Evolutionary conservation across 768 basidiomycete species (phyloP), one percentile per base, ranked within the genome.

Genomic region (Tylopilus balloui): DNA sequence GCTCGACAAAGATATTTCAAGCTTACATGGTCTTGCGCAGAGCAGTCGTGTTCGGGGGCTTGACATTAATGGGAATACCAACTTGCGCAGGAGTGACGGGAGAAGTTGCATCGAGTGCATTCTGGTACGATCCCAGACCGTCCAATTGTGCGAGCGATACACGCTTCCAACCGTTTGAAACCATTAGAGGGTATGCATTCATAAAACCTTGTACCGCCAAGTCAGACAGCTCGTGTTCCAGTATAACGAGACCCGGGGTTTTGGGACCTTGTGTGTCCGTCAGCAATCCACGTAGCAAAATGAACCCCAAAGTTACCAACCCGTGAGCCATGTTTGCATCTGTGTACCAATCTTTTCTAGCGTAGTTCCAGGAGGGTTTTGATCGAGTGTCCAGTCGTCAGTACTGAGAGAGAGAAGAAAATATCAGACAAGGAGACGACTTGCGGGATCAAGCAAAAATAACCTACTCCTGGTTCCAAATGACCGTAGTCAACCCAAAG

Each of bases 401-500:
- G 90, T 83, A 61, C 87, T 89, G 59, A 48, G 48, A 15, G 31
- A 19, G 23, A 11, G 15, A 17, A 20, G 29, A 20, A 11, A 17
- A 10, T 31, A 43, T 49, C 23, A 47, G 21, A n/a, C 27, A 20
- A 35, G 23, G 20, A 19, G 37, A 48, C 14, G 12, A 37, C 32
- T 7, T 4, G 23, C 21, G 15, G 32, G n/a, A 27, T 38, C 9
- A 42, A 31, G 5, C 12, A 19, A 20, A 54, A 19, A 41, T 2
- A 7, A 52, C 79, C 45, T 69, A 89, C 87, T 94, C 93, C 51
- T 83, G 79, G 68, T 95, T 93, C 94, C 94, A 97, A 56, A 90
- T 69, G 47, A 94, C 78, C n/a, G 88, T 86, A 19, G 76, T 75
- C 54, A 97, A 67, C 21, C 88, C 91, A 62, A 96, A 93, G 27